These are phyloP conservation scores for Polyplosphaeria fusca DNA, from an alignment of 495 filamentous ascomycete species.

Conservation along the genomic window DNA sequence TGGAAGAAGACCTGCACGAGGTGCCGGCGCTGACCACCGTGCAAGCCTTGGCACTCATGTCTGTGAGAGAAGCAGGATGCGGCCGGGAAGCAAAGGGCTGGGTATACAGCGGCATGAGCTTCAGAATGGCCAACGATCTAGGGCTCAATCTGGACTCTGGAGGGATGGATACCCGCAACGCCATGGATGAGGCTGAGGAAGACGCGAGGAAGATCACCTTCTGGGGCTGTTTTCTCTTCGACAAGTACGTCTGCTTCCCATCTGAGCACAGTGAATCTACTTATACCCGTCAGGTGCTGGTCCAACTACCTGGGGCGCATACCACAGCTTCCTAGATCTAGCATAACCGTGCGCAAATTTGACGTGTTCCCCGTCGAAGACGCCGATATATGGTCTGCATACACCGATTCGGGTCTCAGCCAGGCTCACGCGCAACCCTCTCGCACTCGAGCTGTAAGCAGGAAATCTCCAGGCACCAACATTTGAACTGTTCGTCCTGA, in stretches of 20 bases:
- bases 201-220: constrained; percentile 90
- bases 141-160: constrained; percentile 85
- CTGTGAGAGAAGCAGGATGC: constrained; percentile 92
- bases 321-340: constrained; percentile 76
- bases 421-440: constrained; percentile 72
- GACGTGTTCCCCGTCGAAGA: constrained; percentile 92
- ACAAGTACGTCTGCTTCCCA: constrained; percentile 58
- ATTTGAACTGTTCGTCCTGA: too few relatives aligned
- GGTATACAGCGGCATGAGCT: constrained; percentile 98
- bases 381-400: constrained; percentile 78
- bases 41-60: constrained; percentile 93
- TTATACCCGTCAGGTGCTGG: constrained; percentile 64
- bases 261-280: not conserved
- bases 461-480: not conserved
- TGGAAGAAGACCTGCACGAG: constrained; percentile 91
- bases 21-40: constrained; percentile 89
- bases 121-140: constrained; percentile 95
- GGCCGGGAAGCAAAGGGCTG: constrained; percentile 93
- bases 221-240: constrained; percentile 98
- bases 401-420: constrained; percentile 75
- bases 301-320: constrained; percentile 94
- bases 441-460: constrained; percentile 67
- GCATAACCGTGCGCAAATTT: constrained; percentile 78
- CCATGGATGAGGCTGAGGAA: constrained; percentile 74
- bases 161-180: constrained; percentile 54